Conservation (phyloP, 2,329 filamentous ascomycete genomes). For the Penicillium sp. region DNA sequence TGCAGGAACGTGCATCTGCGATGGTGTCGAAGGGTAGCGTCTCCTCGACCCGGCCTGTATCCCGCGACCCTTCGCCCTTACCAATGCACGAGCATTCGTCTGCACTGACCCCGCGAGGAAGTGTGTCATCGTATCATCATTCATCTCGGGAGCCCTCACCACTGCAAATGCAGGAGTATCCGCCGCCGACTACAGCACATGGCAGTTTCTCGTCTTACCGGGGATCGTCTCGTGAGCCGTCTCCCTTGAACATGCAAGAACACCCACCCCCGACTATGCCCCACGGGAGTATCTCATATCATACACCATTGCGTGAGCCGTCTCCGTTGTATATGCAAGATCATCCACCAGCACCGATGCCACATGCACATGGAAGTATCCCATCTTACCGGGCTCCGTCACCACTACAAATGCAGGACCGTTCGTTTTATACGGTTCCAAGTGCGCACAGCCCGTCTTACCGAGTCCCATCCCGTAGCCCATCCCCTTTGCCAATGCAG, state of each 20-base stretch:
- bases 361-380: constrained; percentile 1
- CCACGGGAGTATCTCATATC: constrained; percentile 4
- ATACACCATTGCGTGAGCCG: constrained; percentile 16
- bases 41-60: constrained; percentile 16
- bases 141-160: constrained; percentile 15
- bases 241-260: constrained; percentile 37
- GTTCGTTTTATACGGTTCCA: constrained; percentile 6
- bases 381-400: constrained; percentile 4
- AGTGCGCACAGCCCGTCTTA: constrained; percentile 8
- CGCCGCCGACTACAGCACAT: constrained; percentile 5
- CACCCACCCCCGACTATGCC: constrained; percentile 2
- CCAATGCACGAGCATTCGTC: not conserved
- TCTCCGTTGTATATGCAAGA: constrained; percentile 37
- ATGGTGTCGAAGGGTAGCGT: constrained; percentile 16
- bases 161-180: constrained; percentile 8
- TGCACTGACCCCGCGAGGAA: constrained; percentile 7
- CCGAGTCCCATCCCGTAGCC: constrained; percentile 7
- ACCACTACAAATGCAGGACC: not conserved
- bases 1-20: constrained; percentile 10
- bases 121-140: constrained; percentile 5
- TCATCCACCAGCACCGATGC: not conserved
- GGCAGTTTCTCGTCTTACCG: constrained; percentile 6
- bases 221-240: constrained; percentile 24
- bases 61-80: constrained; percentile 10
- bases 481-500: constrained; percentile 5